Evolutionary conservation across 495 filamentous ascomycete species (phyloP).

Genomic region (Aspergillus asperescens): DNA sequence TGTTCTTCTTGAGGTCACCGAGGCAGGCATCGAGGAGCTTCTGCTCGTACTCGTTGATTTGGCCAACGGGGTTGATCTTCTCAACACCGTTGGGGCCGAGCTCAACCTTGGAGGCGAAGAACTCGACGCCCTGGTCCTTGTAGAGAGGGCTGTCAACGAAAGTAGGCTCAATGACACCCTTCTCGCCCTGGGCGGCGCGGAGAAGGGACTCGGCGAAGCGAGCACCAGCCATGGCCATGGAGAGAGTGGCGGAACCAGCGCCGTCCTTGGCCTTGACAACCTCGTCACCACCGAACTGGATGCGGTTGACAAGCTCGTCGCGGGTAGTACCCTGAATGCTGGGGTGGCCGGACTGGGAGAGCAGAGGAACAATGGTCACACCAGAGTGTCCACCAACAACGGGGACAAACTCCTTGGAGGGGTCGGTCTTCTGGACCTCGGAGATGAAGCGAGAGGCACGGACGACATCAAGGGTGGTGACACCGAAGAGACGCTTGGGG

Average conservation of each 20-base stretch:
- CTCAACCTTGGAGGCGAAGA: slow-evolving; percentile 91
- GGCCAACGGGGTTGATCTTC: slow-evolving; percentile 81
- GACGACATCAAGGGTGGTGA: slow-evolving; percentile 98
- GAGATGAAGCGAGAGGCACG: slow-evolving; percentile 96
- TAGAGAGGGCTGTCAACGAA: slow-evolving; percentile 95
- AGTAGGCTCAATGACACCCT: slow-evolving; percentile 91
- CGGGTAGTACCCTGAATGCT: slow-evolving; percentile 68
- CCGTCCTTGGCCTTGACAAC: slow-evolving; percentile 99
- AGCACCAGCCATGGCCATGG: slow-evolving; percentile 98
- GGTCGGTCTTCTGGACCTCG: slow-evolving; percentile 84
- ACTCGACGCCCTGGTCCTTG: slow-evolving; percentile 94
- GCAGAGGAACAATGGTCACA: slow-evolving; percentile 94
- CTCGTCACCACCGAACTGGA: slow-evolving; percentile 99
- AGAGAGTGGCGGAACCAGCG: slow-evolving; percentile 95
- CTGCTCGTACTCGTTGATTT: slow-evolving; percentile 78
- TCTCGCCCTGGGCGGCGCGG: slow-evolving; percentile 87
- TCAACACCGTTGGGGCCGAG: slow-evolving; percentile 94
- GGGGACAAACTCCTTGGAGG: slow-evolving; percentile 84
- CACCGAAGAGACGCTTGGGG: slow-evolving; percentile 97
- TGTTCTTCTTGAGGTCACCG: slow-evolving; percentile 84
- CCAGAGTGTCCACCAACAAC: slow-evolving; percentile 97
- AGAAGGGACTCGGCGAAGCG: slow-evolving; percentile 94
- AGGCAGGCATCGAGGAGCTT: slow-evolving; percentile 80
- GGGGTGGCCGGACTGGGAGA: slow-evolving; percentile 88
- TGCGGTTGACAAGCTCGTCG: slow-evolving; percentile 80